Evolutionary conservation across 2,329 filamentous ascomycete genomes (phyloP).

Genomic region (Gnomoniopsis sp.): DNA sequence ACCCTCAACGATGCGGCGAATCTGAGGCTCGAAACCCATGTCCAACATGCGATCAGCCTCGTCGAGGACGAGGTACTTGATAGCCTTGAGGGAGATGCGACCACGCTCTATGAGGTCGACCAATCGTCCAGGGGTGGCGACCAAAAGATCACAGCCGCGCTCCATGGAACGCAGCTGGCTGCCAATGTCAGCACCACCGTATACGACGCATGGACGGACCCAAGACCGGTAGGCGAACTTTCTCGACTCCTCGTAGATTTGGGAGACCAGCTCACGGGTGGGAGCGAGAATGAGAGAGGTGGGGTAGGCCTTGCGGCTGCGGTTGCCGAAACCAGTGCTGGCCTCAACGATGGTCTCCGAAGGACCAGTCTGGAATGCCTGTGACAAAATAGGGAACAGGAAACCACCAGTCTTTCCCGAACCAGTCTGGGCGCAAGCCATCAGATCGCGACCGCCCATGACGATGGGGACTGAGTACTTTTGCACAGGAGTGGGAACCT

Average conservation of each 20-base stretch:
- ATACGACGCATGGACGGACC: slow-evolving; percentile 97
- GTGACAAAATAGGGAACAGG: slow-evolving; percentile 97
- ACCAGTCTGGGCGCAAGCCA: slow-evolving; percentile 99
- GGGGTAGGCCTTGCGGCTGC: slow-evolving; percentile 96
- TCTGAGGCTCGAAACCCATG: slow-evolving; percentile 99
- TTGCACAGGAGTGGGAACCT: slow-evolving; percentile 93
- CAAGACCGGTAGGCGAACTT: slow-evolving; percentile 99
- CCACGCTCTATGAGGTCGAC: slow-evolving; percentile 98
- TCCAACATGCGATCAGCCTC: slow-evolving; percentile 99
- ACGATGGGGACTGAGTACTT: slow-evolving; percentile 99
- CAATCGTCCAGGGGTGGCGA: slow-evolving; percentile 94
- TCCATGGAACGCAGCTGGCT: slow-evolving; percentile 98
- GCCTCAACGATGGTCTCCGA: slow-evolving; percentile 41
- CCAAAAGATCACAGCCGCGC: slow-evolving; percentile 91
- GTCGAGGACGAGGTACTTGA: slow-evolving; percentile 98
- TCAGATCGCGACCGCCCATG: slow-evolving; percentile 94
- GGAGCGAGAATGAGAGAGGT: slow-evolving; percentile 94
- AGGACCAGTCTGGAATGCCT: slow-evolving; percentile 88
- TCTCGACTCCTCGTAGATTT: slow-evolving; percentile 96
- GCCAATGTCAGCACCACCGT: slow-evolving; percentile 97
- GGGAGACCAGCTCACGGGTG: slow-evolving; percentile 96
- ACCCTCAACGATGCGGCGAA: slow-evolving; percentile 95
- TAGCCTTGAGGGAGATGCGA: slow-evolving; percentile 94
- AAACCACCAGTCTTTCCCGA: slow-evolving; percentile 99
- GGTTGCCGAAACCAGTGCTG: slow-evolving; percentile 61